Percentiles rank a stretch among this genome's conserved stretches.
phyloP scores from a whole-genome alignment of 768 basidiomycete species.

The Tulasnella sp. region DNA sequence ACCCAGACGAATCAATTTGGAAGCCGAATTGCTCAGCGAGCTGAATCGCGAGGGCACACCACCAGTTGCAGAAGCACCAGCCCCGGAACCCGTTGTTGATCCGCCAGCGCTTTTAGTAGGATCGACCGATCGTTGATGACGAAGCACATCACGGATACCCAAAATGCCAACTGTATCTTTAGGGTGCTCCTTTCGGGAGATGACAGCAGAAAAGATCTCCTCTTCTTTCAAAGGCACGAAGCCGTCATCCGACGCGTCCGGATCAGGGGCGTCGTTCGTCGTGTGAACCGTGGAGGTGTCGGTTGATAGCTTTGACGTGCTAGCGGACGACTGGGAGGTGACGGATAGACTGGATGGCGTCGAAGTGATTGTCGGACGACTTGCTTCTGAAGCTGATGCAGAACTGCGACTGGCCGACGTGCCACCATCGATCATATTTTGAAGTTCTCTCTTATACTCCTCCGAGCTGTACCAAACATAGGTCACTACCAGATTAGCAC shows the following conservation, averaged over 20 bases:
- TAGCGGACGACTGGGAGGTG: neutral
- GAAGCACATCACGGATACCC: constrained; percentile 48
- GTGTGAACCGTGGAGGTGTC: neutral
- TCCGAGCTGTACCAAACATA: constrained; percentile 36
- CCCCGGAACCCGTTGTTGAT: constrained; percentile 15
- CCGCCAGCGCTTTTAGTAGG: constrained; percentile 18
- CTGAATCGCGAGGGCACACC: constrained; percentile 12
- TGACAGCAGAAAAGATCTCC: constrained; percentile 47
- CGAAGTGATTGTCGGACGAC: neutral
- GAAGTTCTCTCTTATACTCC: constrained; percentile 42
- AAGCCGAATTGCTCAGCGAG: constrained; percentile 12
- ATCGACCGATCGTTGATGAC: constrained; percentile 38
- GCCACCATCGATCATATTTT: constrained; percentile 21
- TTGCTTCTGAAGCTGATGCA: neutral
- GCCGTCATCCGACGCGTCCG: constrained; percentile 32
- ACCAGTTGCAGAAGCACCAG: constrained; percentile 14
- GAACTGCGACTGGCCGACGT: neutral
- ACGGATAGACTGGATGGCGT: constrained; percentile 15
- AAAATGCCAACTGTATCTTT: constrained; percentile 46
- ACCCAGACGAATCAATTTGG: constrained; percentile 9
- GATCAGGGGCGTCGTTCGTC: constrained; percentile 18
- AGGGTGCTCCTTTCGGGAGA: constrained; percentile 51
- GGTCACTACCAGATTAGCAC: constrained; percentile 3
- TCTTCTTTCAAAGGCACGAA: constrained; percentile 1
- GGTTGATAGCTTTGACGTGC: neutral